Evolutionary conservation across 1,284 basidiomycete genomes (phyloP), one percentile per base, ranked within the genome.

Genomic region (Moniliophthora roreri): DNA sequence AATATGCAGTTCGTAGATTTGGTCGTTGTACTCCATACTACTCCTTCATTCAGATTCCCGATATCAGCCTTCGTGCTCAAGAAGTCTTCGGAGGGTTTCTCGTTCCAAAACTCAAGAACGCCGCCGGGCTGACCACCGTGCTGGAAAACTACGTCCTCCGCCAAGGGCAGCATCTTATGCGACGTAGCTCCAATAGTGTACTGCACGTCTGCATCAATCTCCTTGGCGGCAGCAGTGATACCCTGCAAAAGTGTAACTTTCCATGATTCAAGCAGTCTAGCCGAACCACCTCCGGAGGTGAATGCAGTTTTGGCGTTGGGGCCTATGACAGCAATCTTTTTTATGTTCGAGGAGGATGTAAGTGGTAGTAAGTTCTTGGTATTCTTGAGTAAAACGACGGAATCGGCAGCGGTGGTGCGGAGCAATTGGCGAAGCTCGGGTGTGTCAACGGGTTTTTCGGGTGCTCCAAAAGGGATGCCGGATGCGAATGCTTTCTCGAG

Each of bases 261-360:
- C 62, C 77, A 82, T 7, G 73, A 71, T 6, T 77, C 66, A 35
- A 71, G 62, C 20, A 84, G 69, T 3, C 69, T 63, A 8, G 80
- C 81, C 24, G 75, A 78, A 6, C 82, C 82, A 32, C 82, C 82
- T 23, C 81, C 82, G 13, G 78, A 78, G 24, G 76, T 72, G 55
- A 78, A 73, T 0, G 74, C 69, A 21, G 69, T 63, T 58, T 81
- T 81, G 20, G 81, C 81, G 62, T 84, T 82, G 18, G 79, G 77
- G 0, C 82, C 83, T 52, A 84, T 80, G 50, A 85, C 75, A 7
- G 80, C 79, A 53, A 83, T 74, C 46, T 70, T 74, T 58, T 73
- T 76, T 53, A 62, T 45, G 1, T 58, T 53, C 1, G 56, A 48
- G 4, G 54, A 36, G 9, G 56, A 40, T 4, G 63, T 55, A 18